phyloP scores from a whole-genome alignment of 495 filamentous ascomycete species.

The Achaetomiella virescens region DNA sequence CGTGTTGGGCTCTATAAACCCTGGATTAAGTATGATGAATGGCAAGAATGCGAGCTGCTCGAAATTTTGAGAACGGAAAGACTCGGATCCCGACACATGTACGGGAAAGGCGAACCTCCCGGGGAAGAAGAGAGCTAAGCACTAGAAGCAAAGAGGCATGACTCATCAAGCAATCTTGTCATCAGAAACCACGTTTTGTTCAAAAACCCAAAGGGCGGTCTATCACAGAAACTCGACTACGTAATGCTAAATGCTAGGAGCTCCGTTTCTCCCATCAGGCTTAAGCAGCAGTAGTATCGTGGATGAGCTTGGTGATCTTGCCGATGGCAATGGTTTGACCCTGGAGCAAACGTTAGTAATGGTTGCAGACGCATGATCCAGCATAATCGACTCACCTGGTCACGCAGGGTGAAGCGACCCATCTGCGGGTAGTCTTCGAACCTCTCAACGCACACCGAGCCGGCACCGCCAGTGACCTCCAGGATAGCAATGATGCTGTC shows the following conservation, averaged over 20 bases:
- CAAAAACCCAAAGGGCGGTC: background rate
- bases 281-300: conserved; percentile 27
- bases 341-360: conserved; percentile 36
- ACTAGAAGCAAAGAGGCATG: no score
- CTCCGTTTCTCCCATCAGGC: background rate
- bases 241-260: background rate
- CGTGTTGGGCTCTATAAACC: no score
- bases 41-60: no score
- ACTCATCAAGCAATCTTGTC: no score
- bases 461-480: conserved; percentile 76
- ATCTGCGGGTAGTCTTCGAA: conserved; percentile 94
- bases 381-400: conserved; percentile 56
- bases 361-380: conserved; percentile 16
- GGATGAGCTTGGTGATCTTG: conserved; percentile 81
- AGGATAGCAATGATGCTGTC: conserved; percentile 89
- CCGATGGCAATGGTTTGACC: conserved; percentile 96
- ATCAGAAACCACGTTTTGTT: background rate
- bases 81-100: no score
- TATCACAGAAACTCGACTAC: background rate
- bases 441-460: conserved; percentile 81
- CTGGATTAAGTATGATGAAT: no score
- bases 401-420: conserved; percentile 89
- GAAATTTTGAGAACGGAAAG: no score
- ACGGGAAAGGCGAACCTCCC: no score
- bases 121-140: no score